Percentiles rank a stretch among this genome's conserved stretches.
phyloP scores from a whole-genome alignment of 2,329 filamentous ascomycete species.

The Apiospora hydei region DNA sequence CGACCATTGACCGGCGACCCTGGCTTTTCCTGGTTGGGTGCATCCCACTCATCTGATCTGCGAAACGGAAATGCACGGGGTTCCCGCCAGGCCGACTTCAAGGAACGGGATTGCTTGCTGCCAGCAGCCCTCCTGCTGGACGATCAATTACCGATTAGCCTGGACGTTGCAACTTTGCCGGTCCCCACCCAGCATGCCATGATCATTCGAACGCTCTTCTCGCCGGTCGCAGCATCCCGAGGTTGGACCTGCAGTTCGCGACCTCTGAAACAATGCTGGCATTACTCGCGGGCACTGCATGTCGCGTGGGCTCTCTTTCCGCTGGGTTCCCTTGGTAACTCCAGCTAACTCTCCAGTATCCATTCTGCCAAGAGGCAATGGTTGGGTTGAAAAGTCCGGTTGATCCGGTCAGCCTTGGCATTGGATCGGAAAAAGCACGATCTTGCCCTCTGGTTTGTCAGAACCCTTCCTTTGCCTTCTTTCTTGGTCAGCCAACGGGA shows the following conservation, averaged over 20 bases:
- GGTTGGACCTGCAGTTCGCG: conserved; percentile 2
- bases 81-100: neutral
- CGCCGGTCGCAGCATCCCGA: neutral
- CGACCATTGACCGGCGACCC: neutral
- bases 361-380: conserved; percentile 4
- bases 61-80: conserved; percentile 16
- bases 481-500: neutral
- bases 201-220: neutral
- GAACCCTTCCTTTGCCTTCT: conserved; percentile 9
- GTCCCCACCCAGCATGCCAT: neutral
- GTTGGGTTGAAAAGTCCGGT: conserved; percentile 13
- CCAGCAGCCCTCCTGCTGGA: neutral
- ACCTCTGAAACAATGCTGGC: neutral
- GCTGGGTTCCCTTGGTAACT: neutral
- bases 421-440: conserved; percentile 5
- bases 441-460: conserved; percentile 10
- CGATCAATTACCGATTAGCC: conserved; percentile 12
- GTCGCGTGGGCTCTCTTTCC: neutral
- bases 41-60: conserved; percentile 17
- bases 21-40: neutral
- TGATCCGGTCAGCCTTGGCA: conserved; percentile 18
- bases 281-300: neutral
- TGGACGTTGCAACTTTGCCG: neutral
- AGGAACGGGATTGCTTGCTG: conserved; percentile 10
- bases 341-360: neutral